A percentile compares a stretch with the other conserved stretches of the same genome.
Conservation (phyloP, 2,329 filamentous ascomycete species). For the Coniochaeta sp. region DNA sequence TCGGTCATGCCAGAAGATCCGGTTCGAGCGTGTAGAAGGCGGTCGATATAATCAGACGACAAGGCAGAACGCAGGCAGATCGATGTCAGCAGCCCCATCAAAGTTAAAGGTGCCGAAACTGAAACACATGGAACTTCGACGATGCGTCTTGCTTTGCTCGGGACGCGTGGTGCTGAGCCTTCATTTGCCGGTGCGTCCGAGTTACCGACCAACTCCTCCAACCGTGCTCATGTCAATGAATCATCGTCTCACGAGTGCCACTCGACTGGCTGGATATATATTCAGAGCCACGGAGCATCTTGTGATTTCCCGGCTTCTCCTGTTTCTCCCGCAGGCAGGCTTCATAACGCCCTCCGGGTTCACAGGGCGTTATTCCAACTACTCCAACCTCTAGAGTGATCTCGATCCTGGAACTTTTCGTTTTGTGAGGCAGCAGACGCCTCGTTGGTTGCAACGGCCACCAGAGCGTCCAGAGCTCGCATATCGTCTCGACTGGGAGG, state of each 20-base stretch:
- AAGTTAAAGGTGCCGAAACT: too few relatives aligned
- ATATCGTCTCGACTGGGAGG: constrained; percentile 31
- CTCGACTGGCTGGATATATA: too few relatives aligned
- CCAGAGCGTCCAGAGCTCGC: constrained; percentile 52
- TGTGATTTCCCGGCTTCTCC: neutral
- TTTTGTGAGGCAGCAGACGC: constrained; percentile 18
- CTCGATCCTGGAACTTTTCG: neutral
- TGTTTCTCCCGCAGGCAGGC: neutral
- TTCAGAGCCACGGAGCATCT: neutral
- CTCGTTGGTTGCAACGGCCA: constrained; percentile 58
- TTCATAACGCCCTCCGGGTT: neutral
- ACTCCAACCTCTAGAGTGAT: neutral
- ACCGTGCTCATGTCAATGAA: too few relatives aligned
- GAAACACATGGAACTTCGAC: too few relatives aligned
- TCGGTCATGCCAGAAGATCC: neutral
- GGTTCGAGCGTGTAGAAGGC: too few relatives aligned
- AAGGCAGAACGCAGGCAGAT: too few relatives aligned
- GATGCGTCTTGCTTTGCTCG: neutral
- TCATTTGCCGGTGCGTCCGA: neutral
- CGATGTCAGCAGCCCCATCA: too few relatives aligned
- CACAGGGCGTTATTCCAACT: neutral
- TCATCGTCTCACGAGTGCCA: neutral
- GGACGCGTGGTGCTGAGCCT: neutral
- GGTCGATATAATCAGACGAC: too few relatives aligned
- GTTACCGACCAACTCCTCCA: neutral